Percentiles rank a stretch among this genome's conserved stretches.
Conservation (phyloP, 148 eudicot genomes). For the Fagopyrum esculentum region DNA sequence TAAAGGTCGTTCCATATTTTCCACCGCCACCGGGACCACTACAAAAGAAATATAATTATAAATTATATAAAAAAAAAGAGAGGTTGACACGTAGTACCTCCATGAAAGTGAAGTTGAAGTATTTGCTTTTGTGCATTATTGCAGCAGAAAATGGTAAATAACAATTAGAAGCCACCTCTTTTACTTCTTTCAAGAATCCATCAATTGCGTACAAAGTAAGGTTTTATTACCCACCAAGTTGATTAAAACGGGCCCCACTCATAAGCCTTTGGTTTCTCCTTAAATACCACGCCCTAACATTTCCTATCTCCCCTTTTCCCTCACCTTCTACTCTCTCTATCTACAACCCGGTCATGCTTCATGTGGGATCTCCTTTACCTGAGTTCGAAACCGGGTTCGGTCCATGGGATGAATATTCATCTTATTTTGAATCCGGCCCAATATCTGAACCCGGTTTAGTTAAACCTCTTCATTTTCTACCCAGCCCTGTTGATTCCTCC, state of each 20-base stretch:
- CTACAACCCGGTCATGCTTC: not conserved
- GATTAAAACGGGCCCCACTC: too few species aligned
- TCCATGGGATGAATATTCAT: not conserved
- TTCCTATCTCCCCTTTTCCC: conserved; percentile 1
- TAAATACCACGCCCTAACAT: not conserved
- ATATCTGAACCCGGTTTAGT: not conserved
- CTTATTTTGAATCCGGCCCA: not conserved
- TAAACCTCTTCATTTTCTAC: not conserved
- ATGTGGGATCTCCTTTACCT: not conserved
- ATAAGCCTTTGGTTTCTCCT: not conserved
- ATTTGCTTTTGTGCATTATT: not conserved
- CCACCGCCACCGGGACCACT: not conserved
- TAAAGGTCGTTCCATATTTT: not conserved
- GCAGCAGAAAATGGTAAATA: not conserved
- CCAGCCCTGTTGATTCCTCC: not conserved
- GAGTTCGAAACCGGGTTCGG: not conserved
- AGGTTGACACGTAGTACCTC: not conserved
- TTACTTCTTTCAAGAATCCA: too few species aligned
- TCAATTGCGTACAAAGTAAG: too few species aligned
- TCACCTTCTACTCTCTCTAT: not conserved
- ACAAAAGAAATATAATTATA: too few species aligned
- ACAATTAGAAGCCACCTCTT: too few species aligned
- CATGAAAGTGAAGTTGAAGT: not conserved
- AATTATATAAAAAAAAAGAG: too few species aligned
- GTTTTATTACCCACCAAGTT: too few species aligned